These are phyloP conservation scores for Rutstroemia sp. DNA, from an alignment of 2,329 filamentous ascomycete genomes.

Conservation along the genomic window DNA sequence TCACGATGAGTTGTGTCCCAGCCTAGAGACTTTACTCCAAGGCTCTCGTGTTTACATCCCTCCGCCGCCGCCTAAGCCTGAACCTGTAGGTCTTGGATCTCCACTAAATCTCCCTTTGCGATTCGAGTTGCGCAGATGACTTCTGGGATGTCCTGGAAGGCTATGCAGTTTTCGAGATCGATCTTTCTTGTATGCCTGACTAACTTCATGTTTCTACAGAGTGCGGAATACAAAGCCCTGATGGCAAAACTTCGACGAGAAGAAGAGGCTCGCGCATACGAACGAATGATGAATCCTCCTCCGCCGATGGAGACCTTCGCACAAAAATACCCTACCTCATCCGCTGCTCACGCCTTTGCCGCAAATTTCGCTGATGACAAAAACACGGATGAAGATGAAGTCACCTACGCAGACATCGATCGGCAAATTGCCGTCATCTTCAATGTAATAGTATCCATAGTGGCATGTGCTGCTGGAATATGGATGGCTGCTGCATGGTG, in stretches of 20 bases:
- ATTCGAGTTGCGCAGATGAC: no score
- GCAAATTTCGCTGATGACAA: constrained; percentile 38
- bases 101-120: no score
- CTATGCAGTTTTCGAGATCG: no score
- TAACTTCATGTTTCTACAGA: constrained; percentile 37
- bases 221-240: constrained; percentile 73
- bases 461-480: constrained; percentile 68
- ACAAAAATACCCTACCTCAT: constrained; percentile 48
- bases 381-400: constrained; percentile 48
- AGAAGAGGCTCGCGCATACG: constrained; percentile 76
- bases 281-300: constrained; percentile 65
- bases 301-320: constrained; percentile 49
- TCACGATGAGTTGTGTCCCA: constrained; percentile 32
- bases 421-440: constrained; percentile 78
- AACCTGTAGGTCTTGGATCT: constrained; percentile 51
- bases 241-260: constrained; percentile 80
- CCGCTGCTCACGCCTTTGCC: constrained; percentile 47
- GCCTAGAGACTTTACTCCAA: constrained; percentile 63
- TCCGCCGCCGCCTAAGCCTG: constrained; percentile 72
- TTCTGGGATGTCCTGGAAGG: neutral
- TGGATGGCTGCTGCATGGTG: constrained; percentile 75
- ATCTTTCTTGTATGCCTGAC: neutral
- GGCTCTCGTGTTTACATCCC: constrained; percentile 67
- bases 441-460: constrained; percentile 82
- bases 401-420: constrained; percentile 66